Conservation (phyloP, 306 rosid species). For the Prunus salicina region DNA sequence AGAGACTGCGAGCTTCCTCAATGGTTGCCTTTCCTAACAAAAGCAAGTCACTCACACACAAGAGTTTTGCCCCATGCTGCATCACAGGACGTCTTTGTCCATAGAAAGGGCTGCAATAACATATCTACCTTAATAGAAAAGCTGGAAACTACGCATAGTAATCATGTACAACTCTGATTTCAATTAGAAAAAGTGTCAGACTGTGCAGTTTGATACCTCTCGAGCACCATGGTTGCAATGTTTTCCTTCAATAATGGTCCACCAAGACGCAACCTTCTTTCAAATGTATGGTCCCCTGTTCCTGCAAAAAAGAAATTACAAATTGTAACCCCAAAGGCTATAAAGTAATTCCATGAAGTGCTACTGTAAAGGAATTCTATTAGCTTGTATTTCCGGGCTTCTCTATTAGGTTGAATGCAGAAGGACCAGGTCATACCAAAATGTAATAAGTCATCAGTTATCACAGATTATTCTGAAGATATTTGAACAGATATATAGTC, state of each 20-base stretch:
- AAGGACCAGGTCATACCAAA: too few species aligned
- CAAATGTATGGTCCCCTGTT: conserved; percentile 94
- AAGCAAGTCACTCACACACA: conserved; percentile 98
- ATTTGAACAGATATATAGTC: too few species aligned
- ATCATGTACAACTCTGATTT: not conserved
- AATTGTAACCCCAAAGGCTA: conserved; percentile 14
- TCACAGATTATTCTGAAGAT: too few species aligned
- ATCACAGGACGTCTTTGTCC: conserved; percentile 92
- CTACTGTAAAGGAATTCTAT: not conserved
- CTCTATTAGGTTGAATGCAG: too few species aligned
- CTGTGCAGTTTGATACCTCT: conserved; percentile 55
- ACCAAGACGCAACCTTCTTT: conserved; percentile 87
- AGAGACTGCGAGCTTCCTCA: conserved; percentile 90
- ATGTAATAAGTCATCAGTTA: too few species aligned
- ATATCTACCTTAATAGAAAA: conserved; percentile 17
- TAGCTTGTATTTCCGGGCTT: not conserved
- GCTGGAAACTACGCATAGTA: conserved; percentile 3
- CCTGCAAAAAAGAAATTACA: conserved; percentile 36
- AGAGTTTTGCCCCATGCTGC: conserved; percentile 87
- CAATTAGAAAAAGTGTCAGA: not conserved
- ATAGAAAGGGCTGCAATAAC: conserved; percentile 81
- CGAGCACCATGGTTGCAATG: conserved; percentile 97
- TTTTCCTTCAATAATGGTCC: conserved; percentile 85
- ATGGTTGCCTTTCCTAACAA: conserved; percentile 94
- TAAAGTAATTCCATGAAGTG: not conserved